Evolutionary conservation across 176 grass and related monocot species (phyloP), one percentile per base, ranked within the genome.

Genomic region (Otatea glauca): DNA sequence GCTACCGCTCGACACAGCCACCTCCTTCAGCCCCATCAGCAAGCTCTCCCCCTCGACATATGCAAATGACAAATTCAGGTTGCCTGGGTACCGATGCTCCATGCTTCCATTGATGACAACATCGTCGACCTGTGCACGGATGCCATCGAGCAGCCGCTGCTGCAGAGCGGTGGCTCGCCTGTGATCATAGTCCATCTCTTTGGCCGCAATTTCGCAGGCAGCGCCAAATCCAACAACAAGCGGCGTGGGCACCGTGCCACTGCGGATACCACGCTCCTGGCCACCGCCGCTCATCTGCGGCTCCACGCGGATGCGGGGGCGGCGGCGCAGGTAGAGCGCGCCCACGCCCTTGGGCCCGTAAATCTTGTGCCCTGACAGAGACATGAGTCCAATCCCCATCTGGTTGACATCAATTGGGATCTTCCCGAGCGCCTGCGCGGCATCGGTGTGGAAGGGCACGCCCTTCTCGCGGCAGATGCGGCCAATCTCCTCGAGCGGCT

Each of bases 21-120:
- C 93, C 83, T 98, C 96, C 88, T 98, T 98, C 9, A 98, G 79
- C 13, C 93, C 96, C 96, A 98, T 98, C 63, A 98, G 77, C 34
- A 98, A 82, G 83, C 96, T 98, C 89, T 98, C 96, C 44, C 96
- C 96, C 58, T 98, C 93, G 0, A 98, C 96, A 71, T 88, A 95
- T 1, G 96, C 96, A 65, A 98, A 98, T 15, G 96, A 98, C 23
- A 98, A 16, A 58, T 98, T 95, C 16, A 98, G 67, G 79, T 98
- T 98, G 60, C 96, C 96, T 1, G 93, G 83, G 59, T 98, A 98
- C 0, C 96, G 88, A 50, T 95, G 93, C 80, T 98, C 96, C 83
- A 95, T 85, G 86, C 91, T 98, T 21, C 96, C 96, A 2, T 98
- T 98, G 35, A 98, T 88, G 38, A 98, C 91, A 51, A 98, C 70